Evolutionary conservation across 2,329 filamentous ascomycete genomes (phyloP).

Genomic region (Aulographum hederae): DNA sequence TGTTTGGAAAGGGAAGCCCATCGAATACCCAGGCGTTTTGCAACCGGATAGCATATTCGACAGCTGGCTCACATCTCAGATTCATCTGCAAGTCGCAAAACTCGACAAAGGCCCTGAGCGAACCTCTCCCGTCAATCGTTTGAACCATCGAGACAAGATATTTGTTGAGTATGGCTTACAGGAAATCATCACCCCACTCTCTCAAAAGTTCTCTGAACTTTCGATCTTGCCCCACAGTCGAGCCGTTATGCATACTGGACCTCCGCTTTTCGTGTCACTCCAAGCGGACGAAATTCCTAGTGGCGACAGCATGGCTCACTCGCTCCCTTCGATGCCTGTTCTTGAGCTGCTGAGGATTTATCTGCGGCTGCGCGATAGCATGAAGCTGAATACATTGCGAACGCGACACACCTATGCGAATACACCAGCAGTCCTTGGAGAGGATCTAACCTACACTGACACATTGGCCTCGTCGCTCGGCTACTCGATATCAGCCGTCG

Average conservation of each 20-base stretch:
- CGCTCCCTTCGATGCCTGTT: conserved; percentile 12
- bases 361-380: conserved; percentile 34
- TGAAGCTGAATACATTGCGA: conserved; percentile 30
- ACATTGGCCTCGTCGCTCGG: conserved; percentile 51
- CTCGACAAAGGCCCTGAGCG: background rate
- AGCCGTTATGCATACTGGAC: background rate
- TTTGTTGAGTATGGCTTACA: background rate
- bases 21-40: conserved; percentile 61
- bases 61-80: conserved; percentile 44
- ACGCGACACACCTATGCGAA: conserved; percentile 25
- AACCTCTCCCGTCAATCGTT: too few relatives aligned
- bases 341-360: conserved; percentile 36
- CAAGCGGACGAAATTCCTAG: background rate
- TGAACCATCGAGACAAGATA: background rate
- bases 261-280: background rate
- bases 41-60: conserved; percentile 37
- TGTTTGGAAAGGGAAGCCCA: conserved; percentile 83
- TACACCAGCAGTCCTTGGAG: conserved; percentile 12
- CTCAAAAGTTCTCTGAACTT: background rate
- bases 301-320: conserved; percentile 6
- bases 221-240: background rate
- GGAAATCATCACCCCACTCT: background rate
- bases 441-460: conserved; percentile 35
- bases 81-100: background rate
- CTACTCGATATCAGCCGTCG: conserved; percentile 69